Conservation (phyloP, 202 grass and related monocot species). For the Tripidium arundinaceum region DNA sequence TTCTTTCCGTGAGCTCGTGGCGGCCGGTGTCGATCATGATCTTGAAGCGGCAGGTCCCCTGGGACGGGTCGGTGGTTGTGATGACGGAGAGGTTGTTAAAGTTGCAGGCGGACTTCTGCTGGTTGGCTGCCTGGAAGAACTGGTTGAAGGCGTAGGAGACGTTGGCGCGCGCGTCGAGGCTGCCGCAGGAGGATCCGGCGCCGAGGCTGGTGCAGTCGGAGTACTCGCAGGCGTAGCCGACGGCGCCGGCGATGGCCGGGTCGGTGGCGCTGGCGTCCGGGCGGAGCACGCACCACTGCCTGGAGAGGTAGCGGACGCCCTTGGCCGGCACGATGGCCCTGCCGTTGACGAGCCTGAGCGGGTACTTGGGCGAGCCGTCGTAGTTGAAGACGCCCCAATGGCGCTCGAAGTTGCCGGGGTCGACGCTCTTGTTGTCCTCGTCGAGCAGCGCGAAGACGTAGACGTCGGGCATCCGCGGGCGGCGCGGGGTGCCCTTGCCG, state of each 20-base stretch:
- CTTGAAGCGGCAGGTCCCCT: conserved; percentile 59
- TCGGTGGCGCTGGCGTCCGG: conserved; percentile 37
- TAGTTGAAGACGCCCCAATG: conserved; percentile 99
- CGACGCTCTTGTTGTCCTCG: conserved; percentile 85
- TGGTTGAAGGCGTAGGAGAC: conserved; percentile 91
- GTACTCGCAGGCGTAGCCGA: conserved; percentile 61
- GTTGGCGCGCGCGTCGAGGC: conserved; percentile 57
- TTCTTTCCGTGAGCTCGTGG: conserved; percentile 39
- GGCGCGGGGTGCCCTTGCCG: conserved; percentile 66
- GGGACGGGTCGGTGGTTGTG: conserved; percentile 68
- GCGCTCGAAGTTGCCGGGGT: conserved; percentile 90
- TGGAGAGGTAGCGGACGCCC: conserved; percentile 67
- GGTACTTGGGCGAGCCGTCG: conserved; percentile 79
- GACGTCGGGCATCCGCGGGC: conserved; percentile 65
- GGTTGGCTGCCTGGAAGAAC: conserved; percentile 65
- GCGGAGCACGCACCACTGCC: conserved; percentile 76
- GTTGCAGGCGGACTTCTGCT: conserved; percentile 53
- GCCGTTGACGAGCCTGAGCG: conserved; percentile 40
- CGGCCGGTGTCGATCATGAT: conserved; percentile 70
- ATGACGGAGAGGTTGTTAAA: conserved; percentile 67
- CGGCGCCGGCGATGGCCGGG: conserved; percentile 33
- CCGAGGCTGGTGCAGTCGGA: conserved; percentile 90
- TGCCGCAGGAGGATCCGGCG: conserved; percentile 58
- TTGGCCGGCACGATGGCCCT: conserved; percentile 44
- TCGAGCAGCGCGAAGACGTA: conserved; percentile 88